These are phyloP conservation scores for Helicostylum pulchrum DNA, from an alignment of 192 early-diverging fungal genomes.

Conservation along the genomic window DNA sequence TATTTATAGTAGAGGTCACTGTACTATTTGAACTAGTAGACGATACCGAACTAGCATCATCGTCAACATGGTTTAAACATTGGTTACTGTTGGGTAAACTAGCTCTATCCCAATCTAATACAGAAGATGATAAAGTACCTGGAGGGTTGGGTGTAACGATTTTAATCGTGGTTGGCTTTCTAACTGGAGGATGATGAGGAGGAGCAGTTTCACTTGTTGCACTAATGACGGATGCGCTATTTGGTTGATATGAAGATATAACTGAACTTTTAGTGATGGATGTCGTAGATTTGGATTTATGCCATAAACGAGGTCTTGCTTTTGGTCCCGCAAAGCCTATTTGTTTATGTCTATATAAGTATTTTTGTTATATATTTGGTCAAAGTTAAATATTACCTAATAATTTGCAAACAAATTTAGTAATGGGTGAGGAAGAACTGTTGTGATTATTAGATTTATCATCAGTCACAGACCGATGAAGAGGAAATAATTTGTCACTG, in stretches of 20 bases:
- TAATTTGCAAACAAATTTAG: conserved; percentile 19
- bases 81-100: not conserved
- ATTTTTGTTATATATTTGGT: not conserved
- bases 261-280: conserved; percentile 25
- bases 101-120: not conserved
- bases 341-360: not conserved
- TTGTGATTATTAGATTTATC: conserved; percentile 4
- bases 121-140: conserved; percentile 1
- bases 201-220: not conserved
- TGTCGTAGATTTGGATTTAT: conserved; percentile 23
- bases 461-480: conserved; percentile 13
- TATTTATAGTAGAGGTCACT: not conserved
- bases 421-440: conserved; percentile 1
- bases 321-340: conserved; percentile 3
- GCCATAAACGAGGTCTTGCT: conserved; percentile 10
- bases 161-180: conserved; percentile 1
- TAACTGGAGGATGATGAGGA: not conserved
- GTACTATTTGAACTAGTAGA: not conserved
- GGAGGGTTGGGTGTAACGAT: not conserved
- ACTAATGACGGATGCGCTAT: not conserved
- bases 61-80: not conserved
- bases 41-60: conserved; percentile 10
- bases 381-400: conserved; percentile 6
- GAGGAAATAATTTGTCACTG: conserved; percentile 1
- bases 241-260: conserved; percentile 11